Conservation (phyloP, 441 rosid species). For the Flueggea neowawraea region DNA sequence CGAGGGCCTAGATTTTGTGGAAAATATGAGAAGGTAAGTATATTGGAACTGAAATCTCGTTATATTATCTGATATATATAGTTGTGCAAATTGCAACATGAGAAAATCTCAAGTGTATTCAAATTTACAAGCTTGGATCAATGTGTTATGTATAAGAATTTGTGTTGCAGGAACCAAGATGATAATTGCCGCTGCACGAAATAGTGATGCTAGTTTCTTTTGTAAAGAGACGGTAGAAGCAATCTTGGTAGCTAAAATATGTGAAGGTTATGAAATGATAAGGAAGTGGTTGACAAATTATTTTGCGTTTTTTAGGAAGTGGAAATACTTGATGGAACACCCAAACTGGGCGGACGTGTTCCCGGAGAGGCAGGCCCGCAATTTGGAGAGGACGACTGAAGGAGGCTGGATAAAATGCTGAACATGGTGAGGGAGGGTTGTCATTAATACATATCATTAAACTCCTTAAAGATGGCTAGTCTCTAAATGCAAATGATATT, state of each 20-base stretch:
- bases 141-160: no score
- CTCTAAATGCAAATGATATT: no score
- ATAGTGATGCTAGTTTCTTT: background rate
- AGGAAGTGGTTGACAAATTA: no score
- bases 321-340: slow-evolving; percentile 49
- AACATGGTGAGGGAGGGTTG: background rate
- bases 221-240: no score
- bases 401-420: slow-evolving; percentile 57
- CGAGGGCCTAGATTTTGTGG: slow-evolving; percentile 82
- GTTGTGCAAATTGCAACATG: background rate
- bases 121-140: no score
- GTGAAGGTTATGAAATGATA: background rate
- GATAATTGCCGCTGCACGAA: no score
- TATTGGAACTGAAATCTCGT: background rate
- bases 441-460: no score
- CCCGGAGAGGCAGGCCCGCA: slow-evolving; percentile 50
- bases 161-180: no score
- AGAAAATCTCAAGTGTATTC: background rate
- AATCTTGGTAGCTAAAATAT: background rate
- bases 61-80: background rate
- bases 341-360: slow-evolving; percentile 65
- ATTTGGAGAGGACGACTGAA: slow-evolving; percentile 48
- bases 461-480: no score
- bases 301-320: slow-evolving; percentile 38
- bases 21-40: slow-evolving; percentile 48